Conservation (phyloP, 169 alveolate species). For the Plasmodium chabaudi region DNA sequence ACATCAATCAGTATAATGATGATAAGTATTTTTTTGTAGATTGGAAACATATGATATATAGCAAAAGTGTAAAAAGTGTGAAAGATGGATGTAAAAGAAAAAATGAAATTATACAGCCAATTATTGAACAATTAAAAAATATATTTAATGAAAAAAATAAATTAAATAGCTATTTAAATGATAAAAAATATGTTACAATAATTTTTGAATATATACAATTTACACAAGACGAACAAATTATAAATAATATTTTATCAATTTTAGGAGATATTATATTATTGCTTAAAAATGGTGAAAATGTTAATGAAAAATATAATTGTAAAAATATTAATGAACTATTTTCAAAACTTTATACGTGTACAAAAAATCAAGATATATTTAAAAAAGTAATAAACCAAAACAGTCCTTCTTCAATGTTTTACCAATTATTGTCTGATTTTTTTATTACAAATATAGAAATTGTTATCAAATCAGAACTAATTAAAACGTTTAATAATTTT, state of each 20-base stretch:
- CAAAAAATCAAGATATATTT: conserved; percentile 7
- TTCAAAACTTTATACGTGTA: not conserved
- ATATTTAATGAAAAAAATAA: conserved; percentile 21
- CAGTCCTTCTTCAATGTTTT: conserved; percentile 6
- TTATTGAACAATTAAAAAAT: conserved; percentile 20
- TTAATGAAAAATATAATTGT: conserved; percentile 5
- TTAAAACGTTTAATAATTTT: conserved; percentile 28
- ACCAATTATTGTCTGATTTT: conserved; percentile 8
- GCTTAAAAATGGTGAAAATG: not conserved
- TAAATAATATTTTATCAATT: conserved; percentile 18
- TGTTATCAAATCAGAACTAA: conserved; percentile 34
- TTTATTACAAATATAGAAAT: conserved; percentile 34
- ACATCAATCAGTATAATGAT: conserved; percentile 22
- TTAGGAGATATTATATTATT: conserved; percentile 17
- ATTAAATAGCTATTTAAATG: conserved; percentile 28
- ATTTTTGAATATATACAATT: conserved; percentile 45
- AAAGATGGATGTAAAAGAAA: conserved; percentile 46
- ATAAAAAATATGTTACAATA: conserved; percentile 39
- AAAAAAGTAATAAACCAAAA: conserved; percentile 3
- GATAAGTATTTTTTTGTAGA: conserved; percentile 43
- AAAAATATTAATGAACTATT: conserved; percentile 39
- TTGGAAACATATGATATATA: conserved; percentile 56
- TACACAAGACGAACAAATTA: conserved; percentile 33
- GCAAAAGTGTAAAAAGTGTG: conserved; percentile 42
- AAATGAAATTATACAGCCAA: conserved; percentile 52